phyloP scores from a whole-genome alignment of 1,284 basidiomycete genomes.

The Ceratobasidium sp. region DNA sequence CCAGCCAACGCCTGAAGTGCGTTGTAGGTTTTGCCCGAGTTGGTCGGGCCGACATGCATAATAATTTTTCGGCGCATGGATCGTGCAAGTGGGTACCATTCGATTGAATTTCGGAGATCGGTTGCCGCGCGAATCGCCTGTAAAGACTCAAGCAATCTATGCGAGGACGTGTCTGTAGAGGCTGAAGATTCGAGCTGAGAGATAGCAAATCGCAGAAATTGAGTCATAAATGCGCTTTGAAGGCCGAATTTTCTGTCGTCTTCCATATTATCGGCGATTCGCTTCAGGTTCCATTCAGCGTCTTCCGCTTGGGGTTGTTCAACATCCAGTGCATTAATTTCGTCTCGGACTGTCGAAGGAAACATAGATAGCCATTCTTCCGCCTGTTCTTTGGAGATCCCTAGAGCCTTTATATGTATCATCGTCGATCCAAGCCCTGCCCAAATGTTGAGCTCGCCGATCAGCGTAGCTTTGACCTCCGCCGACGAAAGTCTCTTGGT shows the following conservation, averaged over 20 bases:
- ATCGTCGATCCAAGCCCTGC: not conserved
- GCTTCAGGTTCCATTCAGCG: constrained; percentile 12
- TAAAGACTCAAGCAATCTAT: not conserved
- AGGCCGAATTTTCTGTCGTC: constrained; percentile 18
- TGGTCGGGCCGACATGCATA: constrained; percentile 97
- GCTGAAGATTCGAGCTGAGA: constrained; percentile 27
- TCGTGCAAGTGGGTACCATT: constrained; percentile 58
- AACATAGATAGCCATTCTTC: constrained; percentile 16
- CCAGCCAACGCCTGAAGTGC: constrained; percentile 90
- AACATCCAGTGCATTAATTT: constrained; percentile 6
- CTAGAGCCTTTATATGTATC: constrained; percentile 3
- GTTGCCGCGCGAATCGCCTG: constrained; percentile 31
- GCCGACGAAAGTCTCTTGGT: not conserved
- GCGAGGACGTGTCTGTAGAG: not conserved
- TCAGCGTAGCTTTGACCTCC: constrained; percentile 1
- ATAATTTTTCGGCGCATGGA: constrained; percentile 81
- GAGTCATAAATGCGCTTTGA: constrained; percentile 1
- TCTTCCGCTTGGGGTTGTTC: not conserved
- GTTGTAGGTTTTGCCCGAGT: constrained; percentile 96
- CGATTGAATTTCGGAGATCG: constrained; percentile 45
- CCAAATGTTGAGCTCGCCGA: constrained; percentile 26
- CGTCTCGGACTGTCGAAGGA: not conserved
- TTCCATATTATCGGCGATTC: constrained; percentile 11
- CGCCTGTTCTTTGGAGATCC: constrained; percentile 5
- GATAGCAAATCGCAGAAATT: constrained; percentile 24